phyloP scores from a whole-genome alignment of 139 green algal genomes.

The Chlamydomonas incerta region DNA sequence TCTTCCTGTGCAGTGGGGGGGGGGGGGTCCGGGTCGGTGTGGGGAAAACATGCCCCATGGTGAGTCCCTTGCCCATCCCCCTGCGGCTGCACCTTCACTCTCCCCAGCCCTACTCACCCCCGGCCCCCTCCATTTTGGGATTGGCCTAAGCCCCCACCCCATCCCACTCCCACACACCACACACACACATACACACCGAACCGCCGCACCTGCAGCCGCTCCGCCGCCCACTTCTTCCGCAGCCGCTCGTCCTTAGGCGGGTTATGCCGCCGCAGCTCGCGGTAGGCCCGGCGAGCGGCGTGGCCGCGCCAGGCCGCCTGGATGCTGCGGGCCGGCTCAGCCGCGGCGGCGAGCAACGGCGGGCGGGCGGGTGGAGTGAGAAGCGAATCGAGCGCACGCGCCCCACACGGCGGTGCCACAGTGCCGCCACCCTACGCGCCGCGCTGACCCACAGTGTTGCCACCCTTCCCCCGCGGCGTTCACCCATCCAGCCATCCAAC shows the following conservation, averaged over 20 bases:
- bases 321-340: slow-evolving; percentile 46
- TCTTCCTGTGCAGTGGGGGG: too few relatives aligned
- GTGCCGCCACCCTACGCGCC: too few relatives aligned
- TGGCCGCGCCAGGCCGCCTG: slow-evolving; percentile 65
- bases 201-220: slow-evolving; percentile 52
- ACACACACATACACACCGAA: neutral
- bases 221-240: slow-evolving; percentile 62
- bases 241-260: slow-evolving; percentile 57
- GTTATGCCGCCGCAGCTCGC: slow-evolving; percentile 40
- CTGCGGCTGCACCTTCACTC: too few relatives aligned
- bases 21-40: too few relatives aligned
- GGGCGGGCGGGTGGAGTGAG: too few relatives aligned
- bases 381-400: neutral
- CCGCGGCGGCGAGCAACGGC: neutral
- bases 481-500: too few relatives aligned
- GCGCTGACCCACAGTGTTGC: too few relatives aligned
- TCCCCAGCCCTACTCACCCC: too few relatives aligned
- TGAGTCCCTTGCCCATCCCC: too few relatives aligned
- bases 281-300: slow-evolving; percentile 47
- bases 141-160: neutral
- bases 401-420: too few relatives aligned
- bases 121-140: neutral
- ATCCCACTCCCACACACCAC: neutral
- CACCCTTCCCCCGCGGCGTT: too few relatives aligned
- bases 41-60: too few relatives aligned